A percentile compares a stretch with the other conserved stretches of the same genome.
Conservation (phyloP, 208 protist species). For the Wallacemonas sp. region DNA sequence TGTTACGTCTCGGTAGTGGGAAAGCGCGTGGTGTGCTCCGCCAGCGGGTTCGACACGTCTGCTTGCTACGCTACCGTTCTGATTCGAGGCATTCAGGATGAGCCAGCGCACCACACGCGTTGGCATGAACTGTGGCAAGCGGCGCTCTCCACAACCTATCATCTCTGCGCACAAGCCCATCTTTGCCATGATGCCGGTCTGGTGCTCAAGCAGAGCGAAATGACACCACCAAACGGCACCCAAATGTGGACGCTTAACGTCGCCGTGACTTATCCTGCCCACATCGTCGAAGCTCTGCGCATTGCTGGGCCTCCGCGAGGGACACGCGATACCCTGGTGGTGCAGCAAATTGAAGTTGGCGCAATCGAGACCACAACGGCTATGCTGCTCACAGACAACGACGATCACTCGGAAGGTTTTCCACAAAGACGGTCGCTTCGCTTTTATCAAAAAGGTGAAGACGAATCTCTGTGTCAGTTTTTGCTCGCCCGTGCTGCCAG, state of each 20-base stretch:
- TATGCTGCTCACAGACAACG: slow-evolving; percentile 1
- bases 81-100: slow-evolving; percentile 8
- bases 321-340: neutral
- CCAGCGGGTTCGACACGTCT: slow-evolving; percentile 16
- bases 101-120: neutral
- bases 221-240: neutral
- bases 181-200: neutral
- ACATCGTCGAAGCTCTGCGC: neutral
- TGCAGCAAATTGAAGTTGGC: neutral
- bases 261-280: neutral
- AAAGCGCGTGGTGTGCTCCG: slow-evolving; percentile 24
- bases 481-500: slow-evolving; percentile 21
- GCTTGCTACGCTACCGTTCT: slow-evolving; percentile 28
- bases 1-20: slow-evolving; percentile 47
- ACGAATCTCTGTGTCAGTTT: slow-evolving; percentile 22
- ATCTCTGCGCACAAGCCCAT: slow-evolving; percentile 8
- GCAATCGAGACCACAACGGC: neutral
- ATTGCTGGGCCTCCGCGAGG: neutral
- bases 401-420: neutral
- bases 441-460: neutral
- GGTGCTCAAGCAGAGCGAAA: neutral
- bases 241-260: slow-evolving; percentile 3
- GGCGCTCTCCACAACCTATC: slow-evolving; percentile 1
- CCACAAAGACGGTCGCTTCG: neutral
- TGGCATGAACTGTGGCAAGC: neutral